phyloP scores from a whole-genome alignment of 2,329 filamentous ascomycete species.

The Didymella keratinophila region DNA sequence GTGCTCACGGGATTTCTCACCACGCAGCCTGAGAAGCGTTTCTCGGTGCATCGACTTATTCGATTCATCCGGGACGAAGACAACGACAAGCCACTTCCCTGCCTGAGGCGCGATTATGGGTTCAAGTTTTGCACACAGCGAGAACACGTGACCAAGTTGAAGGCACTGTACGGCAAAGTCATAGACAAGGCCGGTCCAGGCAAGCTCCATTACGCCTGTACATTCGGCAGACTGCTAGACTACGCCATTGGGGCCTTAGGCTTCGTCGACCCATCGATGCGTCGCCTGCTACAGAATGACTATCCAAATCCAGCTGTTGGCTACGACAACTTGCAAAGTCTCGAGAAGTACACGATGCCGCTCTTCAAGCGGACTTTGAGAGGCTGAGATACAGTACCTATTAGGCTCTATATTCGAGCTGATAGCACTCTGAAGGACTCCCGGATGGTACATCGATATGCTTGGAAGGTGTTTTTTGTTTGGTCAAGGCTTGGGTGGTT shows the following conservation, averaged over 20 bases:
- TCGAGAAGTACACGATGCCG: background rate
- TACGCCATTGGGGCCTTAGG: constrained; percentile 9
- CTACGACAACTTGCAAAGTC: constrained; percentile 9
- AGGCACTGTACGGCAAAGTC: constrained; percentile 23
- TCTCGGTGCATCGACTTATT: constrained; percentile 25
- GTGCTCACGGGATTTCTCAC: constrained; percentile 25
- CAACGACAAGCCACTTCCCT: constrained; percentile 18
- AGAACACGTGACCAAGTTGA: constrained; percentile 29
- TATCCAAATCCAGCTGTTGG: constrained; percentile 11
- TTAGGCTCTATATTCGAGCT: background rate
- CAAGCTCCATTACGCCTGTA: constrained; percentile 26
- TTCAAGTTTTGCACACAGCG: constrained; percentile 22
- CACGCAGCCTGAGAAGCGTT: background rate
- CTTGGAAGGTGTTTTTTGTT: background rate
- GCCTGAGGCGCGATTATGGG: constrained; percentile 32
- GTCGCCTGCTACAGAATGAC: constrained; percentile 23
- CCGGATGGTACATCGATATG: background rate
- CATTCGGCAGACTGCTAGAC: constrained; percentile 7
- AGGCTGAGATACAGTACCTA: background rate
- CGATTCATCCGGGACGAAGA: constrained; percentile 24
- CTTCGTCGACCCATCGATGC: background rate
- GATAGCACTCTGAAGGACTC: background rate
- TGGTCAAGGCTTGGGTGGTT: background rate
- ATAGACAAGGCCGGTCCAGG: constrained; percentile 7
- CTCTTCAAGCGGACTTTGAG: constrained; percentile 4